phyloP scores from a whole-genome alignment of 1,284 basidiomycete species.

The Pseudomicrostroma phylloplanum region DNA sequence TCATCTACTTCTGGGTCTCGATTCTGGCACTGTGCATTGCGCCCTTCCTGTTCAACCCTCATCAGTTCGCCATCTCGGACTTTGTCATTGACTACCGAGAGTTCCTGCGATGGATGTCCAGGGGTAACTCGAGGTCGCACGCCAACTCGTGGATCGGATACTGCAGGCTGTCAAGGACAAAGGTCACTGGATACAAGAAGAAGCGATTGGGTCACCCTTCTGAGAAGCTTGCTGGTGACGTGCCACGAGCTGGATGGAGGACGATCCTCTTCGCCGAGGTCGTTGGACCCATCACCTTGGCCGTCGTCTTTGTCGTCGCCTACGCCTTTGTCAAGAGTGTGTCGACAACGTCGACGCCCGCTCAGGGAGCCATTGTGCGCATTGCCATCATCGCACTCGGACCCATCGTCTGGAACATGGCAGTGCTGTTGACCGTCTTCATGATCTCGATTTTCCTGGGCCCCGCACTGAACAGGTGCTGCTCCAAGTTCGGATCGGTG shows the following conservation, averaged over 20 bases:
- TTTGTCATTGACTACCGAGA: slow-evolving; percentile 51
- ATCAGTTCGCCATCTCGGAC: slow-evolving; percentile 49
- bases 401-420: slow-evolving; percentile 92
- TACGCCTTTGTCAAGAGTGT: slow-evolving; percentile 51
- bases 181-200: slow-evolving; percentile 51
- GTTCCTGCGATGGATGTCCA: slow-evolving; percentile 51
- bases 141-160: slow-evolving; percentile 52
- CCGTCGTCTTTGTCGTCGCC: slow-evolving; percentile 48
- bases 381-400: slow-evolving; percentile 88
- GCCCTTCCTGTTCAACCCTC: slow-evolving; percentile 51
- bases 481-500: slow-evolving; percentile 49
- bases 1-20: slow-evolving; percentile 51
- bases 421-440: slow-evolving; percentile 77
- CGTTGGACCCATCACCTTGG: slow-evolving; percentile 42
- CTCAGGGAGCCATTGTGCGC: slow-evolving; percentile 70
- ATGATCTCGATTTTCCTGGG: slow-evolving; percentile 84
- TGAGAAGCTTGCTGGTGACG: slow-evolving; percentile 49
- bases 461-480: slow-evolving; percentile 71
- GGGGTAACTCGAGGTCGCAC: slow-evolving; percentile 49
- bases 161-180: slow-evolving; percentile 49
- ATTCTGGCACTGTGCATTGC: slow-evolving; percentile 48
- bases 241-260: slow-evolving; percentile 48
- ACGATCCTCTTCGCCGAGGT: slow-evolving; percentile 48
- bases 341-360: slow-evolving; percentile 37
- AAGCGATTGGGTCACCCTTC: slow-evolving; percentile 51